These are phyloP conservation scores for Plantago ovata DNA, from an alignment of 257 asterid genomes.

Conservation along the genomic window DNA sequence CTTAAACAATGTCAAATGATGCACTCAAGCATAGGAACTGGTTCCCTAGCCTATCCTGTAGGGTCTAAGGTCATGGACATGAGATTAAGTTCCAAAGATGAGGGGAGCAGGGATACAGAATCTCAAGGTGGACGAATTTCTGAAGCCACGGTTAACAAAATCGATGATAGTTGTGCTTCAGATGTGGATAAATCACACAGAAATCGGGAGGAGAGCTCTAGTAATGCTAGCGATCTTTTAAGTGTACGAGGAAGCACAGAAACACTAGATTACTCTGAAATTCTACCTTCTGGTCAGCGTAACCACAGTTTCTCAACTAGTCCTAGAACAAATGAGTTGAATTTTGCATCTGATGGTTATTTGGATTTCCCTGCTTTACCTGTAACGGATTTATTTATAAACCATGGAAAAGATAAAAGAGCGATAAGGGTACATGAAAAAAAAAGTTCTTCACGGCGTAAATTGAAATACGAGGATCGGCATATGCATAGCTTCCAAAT, in stretches of 20 bases:
- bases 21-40: constrained; percentile 99
- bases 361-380: constrained; percentile 90
- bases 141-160: constrained; percentile 35
- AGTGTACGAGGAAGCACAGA: constrained; percentile 58
- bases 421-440: constrained; percentile 46
- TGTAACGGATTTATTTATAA: constrained; percentile 72
- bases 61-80: constrained; percentile 98
- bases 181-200: constrained; percentile 43
- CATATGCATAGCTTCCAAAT: constrained; percentile 87
- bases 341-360: constrained; percentile 41
- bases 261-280: constrained; percentile 62
- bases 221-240: constrained; percentile 68
- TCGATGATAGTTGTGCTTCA: constrained; percentile 33
- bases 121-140: constrained; percentile 39
- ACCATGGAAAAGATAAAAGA: constrained; percentile 40
- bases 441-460: constrained; percentile 42
- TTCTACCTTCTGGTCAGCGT: constrained; percentile 47
- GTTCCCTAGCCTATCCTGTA: constrained; percentile 89
- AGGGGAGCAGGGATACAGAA: constrained; percentile 48
- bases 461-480: constrained; percentile 59
- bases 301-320: constrained; percentile 41
- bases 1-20: constrained; percentile 79
- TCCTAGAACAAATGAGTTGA: constrained; percentile 41
- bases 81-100: constrained; percentile 85
- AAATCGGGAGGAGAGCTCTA: constrained; percentile 43